These are phyloP conservation scores for Malassezia yamatoensis DNA, from an alignment of 1,284 basidiomycete species.

Conservation along the genomic window DNA sequence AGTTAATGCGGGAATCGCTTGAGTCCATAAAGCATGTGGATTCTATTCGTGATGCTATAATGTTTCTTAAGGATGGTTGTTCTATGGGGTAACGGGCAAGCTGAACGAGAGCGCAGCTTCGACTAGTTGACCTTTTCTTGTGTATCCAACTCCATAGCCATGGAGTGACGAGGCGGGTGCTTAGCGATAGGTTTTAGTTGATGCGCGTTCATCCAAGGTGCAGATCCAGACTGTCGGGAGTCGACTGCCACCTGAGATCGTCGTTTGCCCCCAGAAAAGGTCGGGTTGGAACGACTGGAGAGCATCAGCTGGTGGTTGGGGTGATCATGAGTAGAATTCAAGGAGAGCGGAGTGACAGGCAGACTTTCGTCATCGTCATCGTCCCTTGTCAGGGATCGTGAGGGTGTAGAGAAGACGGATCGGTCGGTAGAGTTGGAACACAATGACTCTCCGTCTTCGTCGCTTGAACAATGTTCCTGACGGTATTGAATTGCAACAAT, in stretches of 20 bases:
- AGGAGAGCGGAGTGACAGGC: conserved; percentile 44
- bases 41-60: too few relatives aligned
- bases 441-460: conserved; percentile 35
- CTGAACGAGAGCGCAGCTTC: not conserved
- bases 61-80: too few relatives aligned
- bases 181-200: conserved; percentile 14
- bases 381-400: conserved; percentile 38
- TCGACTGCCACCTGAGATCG: not conserved
- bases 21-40: not conserved
- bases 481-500: conserved; percentile 17
- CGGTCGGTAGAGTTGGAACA: conserved; percentile 32
- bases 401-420: conserved; percentile 42
- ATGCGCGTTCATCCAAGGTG: not conserved
- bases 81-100: too few relatives aligned
- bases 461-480: conserved; percentile 17
- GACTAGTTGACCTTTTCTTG: not conserved
- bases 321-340: conserved; percentile 37
- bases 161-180: not conserved
- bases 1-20: not conserved
- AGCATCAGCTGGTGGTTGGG: not conserved
- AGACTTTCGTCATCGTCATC: conserved; percentile 45
- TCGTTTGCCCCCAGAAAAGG: not conserved
- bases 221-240: not conserved
- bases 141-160: conserved; percentile 9
- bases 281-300: not conserved